phyloP scores from a whole-genome alignment of 306 rosid genomes.

The Fragaria iinumae region DNA sequence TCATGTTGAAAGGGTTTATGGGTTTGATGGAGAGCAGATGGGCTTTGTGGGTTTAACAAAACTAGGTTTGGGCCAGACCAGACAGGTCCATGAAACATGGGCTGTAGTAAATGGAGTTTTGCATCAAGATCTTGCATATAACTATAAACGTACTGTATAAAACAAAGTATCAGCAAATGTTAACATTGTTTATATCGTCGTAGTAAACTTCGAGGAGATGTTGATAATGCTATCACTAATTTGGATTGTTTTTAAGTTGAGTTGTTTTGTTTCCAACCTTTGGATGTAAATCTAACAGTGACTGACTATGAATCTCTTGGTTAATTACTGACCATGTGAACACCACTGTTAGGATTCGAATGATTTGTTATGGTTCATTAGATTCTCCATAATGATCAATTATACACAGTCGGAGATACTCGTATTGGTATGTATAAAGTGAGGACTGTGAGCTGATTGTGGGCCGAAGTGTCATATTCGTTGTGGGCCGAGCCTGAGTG shows the following conservation, averaged over 20 bases:
- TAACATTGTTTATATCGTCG: no score
- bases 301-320: no score
- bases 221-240: not conserved
- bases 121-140: no score
- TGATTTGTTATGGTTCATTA: no score
- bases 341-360: not conserved
- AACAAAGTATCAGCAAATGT: not conserved
- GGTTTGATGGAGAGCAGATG: not conserved
- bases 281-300: no score
- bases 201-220: not conserved
- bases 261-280: no score
- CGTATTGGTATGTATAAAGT: not conserved
- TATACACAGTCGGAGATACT: not conserved
- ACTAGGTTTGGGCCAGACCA: not conserved
- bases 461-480: not conserved
- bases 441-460: not conserved
- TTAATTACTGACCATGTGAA: no score
- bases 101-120: not conserved
- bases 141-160: no score
- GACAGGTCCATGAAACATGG: not conserved
- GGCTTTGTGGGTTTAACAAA: not conserved
- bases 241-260: no score
- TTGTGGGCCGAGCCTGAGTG: not conserved
- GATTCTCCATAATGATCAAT: not conserved
- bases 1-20: no score